Evolutionary conservation across 129 eudicot species (phyloP), one percentile per base, ranked within the genome.

Genomic region (Scalesia atractyloides): DNA sequence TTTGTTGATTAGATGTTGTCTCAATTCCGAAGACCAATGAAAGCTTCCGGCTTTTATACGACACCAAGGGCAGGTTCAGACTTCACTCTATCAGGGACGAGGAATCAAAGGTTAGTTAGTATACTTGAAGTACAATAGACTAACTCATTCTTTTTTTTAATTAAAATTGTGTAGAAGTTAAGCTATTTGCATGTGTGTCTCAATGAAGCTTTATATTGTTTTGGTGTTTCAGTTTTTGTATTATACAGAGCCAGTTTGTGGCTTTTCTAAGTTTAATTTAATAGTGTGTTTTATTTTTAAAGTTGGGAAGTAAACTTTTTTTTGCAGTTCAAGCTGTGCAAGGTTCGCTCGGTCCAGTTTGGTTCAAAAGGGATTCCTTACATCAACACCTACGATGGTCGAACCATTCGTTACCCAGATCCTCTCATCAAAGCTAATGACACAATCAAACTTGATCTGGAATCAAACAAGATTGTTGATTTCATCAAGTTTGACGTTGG

Each of bases 401-500:
- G 90, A 41, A 85, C 89, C 26, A 85, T 85, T 41, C 86, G 89
- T 0, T 85, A 82, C 43, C 89, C 86, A 0, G 91, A 86, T 73
- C 91, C 91, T 2, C 87, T 86, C 49, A 86, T 86, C 53, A 86
- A 86, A 66, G 91, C 91, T 16, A 86, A 86, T 13, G 91, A 86
- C 80, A 86, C 91, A 43, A 86, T 86, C 60, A 86, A 86, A 68
- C 80, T 86, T 0, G 91, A 83, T 37, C 41, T 86, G 19, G 89
- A 82, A 11, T 7, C 69, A 9, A 82, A 85, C 82, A 85, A 85
- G 76, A 85, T 85, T 12, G 86, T 74, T 7, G 88, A 83, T 53
- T 81, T 83, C 65, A 86, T 86, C 75, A 86, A 86, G 71, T 86
- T 86, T 30, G 91, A 86, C 20, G 88, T 86, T 6, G 91, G 91